Percentiles rank a stretch among this genome's conserved stretches.
Evolutionary conservation across 345 rosid species (phyloP).

Genomic region (Sonneratia alba): DNA sequence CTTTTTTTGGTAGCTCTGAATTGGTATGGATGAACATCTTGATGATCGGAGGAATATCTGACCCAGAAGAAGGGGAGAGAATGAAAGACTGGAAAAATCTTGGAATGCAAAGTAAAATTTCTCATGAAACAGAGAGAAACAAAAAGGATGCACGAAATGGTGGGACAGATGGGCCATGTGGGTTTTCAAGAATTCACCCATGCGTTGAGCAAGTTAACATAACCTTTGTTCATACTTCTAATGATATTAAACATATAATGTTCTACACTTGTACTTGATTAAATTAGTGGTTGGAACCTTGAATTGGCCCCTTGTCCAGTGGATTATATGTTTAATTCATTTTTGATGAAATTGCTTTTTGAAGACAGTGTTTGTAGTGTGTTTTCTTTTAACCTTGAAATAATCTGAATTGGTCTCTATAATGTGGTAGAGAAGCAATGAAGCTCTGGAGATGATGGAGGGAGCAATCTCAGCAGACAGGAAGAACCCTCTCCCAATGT

Average conservation of each 20-base stretch:
- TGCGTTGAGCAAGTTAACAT: background rate
- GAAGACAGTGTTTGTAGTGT: background rate
- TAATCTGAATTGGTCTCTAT: background rate
- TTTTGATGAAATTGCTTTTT: background rate
- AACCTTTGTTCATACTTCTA: background rate
- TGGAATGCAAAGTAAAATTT: background rate
- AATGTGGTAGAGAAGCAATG: slow-evolving; percentile 67
- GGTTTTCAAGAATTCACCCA: background rate
- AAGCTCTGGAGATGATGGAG: slow-evolving; percentile 89
- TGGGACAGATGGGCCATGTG: background rate
- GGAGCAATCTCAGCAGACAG: slow-evolving; percentile 77
- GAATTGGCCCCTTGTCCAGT: background rate
- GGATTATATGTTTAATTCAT: background rate
- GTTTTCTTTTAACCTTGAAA: background rate
- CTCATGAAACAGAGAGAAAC: background rate
- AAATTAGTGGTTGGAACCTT: background rate
- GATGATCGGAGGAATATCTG: background rate
- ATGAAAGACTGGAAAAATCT: background rate
- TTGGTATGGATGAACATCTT: background rate
- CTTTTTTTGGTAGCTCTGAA: background rate
- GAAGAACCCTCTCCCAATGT: slow-evolving; percentile 96
- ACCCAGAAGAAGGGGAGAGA: background rate
- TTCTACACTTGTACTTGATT: background rate
- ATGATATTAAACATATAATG: too few relatives aligned
- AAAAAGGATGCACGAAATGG: background rate